Evolutionary conservation across 805 yeast genomes (phyloP), one percentile per base, ranked within the genome.

Genomic region (Suhomyces faveliae): DNA sequence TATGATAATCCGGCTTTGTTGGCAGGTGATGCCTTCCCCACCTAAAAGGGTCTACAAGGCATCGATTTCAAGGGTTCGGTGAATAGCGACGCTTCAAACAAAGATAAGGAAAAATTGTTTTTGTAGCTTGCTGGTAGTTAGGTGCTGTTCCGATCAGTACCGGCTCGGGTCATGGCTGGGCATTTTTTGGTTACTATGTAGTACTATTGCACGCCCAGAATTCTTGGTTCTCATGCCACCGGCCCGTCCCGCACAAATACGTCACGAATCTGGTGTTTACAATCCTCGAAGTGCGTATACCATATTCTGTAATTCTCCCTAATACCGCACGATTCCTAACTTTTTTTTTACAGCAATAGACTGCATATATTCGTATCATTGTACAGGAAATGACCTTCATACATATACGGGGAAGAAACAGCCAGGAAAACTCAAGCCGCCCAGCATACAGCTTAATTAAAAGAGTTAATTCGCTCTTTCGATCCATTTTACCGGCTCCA

Each of bases 351-450:
- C 8, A 27, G 30, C 30, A 27, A 27, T 9, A 27, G 30, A 27
- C 30, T 27, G 30, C 30, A 27, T 33, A 33, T 15, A 33, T 15
- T 2, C 20, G 15, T 9, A 17, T 33, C 15, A 11, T 7, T 33
- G 37, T 33, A 33, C 37, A 33, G 37, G 37, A 33, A 17, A 20
- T 15, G 21, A 17, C 37, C 21, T 33, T 9, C 12, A 33, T 17
- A 3, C 37, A 33, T 33, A n/a, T 33, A 33, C 37, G 37, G 37
- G 37, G 37, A 33, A 17, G 37, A 33, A 33, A 20, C 37, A 33
- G 37, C 37, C 37, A 33, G 37, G 13, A 33, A 33, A 33, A 1
- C 7, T 20, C 17, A 15, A 33, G 11, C 37, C 15, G 15, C 21
- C 30, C 15, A 27, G 15, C 15, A n/a, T 15, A 8, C 30, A 5